These are phyloP conservation scores for Panicum hallii DNA, from an alignment of 202 grass and related monocot species.

Conservation along the genomic window DNA sequence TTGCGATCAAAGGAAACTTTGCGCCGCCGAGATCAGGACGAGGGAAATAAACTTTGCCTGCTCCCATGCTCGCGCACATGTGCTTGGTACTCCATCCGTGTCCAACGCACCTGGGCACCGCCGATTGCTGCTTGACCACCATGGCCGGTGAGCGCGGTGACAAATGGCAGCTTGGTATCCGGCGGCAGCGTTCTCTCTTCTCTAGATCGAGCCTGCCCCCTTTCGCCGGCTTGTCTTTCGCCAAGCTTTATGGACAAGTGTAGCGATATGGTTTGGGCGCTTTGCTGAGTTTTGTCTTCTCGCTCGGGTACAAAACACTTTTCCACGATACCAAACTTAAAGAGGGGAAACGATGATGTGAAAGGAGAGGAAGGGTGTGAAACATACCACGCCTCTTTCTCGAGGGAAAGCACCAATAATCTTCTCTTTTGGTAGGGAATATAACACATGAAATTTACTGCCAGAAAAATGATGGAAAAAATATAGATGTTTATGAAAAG, in stretches of 20 bases:
- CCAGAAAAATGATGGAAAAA: neutral
- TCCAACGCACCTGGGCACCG: neutral
- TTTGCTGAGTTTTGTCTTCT: neutral
- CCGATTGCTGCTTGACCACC: neutral
- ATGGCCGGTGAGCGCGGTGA: constrained; percentile 13
- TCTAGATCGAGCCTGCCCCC: neutral
- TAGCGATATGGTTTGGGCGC: neutral
- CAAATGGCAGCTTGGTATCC: constrained; percentile 4
- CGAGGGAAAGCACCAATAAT: neutral
- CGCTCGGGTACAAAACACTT: neutral
- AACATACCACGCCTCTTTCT: neutral
- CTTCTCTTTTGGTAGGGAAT: neutral
- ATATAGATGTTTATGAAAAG: neutral
- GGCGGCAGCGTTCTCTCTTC: neutral
- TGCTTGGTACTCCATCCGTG: neutral
- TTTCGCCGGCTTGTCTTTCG: neutral
- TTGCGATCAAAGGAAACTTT: constrained; percentile 35
- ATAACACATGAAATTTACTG: neutral
- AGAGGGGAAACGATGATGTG: neutral
- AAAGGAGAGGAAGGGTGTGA: neutral
- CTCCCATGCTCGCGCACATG: neutral
- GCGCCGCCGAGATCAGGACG: neutral
- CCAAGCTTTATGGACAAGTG: constrained; percentile 18
- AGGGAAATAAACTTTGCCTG: neutral
- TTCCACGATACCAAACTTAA: constrained; percentile 6